Base-by-base conservation (phyloP, 768 basidiomycete genomes). In the Suillus americanus region DNA sequence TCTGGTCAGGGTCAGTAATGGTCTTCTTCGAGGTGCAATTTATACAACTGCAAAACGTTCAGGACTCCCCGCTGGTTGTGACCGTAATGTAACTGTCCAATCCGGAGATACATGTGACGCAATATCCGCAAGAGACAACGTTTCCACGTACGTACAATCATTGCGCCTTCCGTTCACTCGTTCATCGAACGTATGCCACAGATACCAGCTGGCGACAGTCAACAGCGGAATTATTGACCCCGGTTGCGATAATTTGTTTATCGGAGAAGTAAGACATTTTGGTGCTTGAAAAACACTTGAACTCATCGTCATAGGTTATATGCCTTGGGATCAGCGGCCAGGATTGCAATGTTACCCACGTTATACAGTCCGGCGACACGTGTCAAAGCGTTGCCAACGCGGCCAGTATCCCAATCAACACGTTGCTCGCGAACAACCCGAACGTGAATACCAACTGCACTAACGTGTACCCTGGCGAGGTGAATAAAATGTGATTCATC, bases 341-440 rank as follows among this genome's bases (percentile, higher is more conserved):
- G 59, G 89, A 91, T 69, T 91, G 89, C 73, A 69, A 66, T 13
- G 77, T 78, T n/a, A 81, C 81, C 20, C 78, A 85, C 70, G 78
- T 82, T 48, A 81, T 86, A 43, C 68, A 71, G 25, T 45, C 69
- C 0, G 83, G 83, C n/a, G 83, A 90, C 70, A 80, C 75, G 43
- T 91, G 90, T 75, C 66, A 60, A 1, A 61, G 57, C 28, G 82
- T 91, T 62, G 73, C 81, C 3, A 57, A 64, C 0, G 71, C 63
- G 28, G 80, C 81, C 63, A 78, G 77, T 30, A 83, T 88, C 64
- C 70, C 80, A 55, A 65, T 79, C 67, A 78, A 68, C 45, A 82
- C 81, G n/a, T 77, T 92, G 30, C 72, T 79, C 66, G 70, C 78
- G 37, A 90, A 91, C 79, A 91, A 91, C 78, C 89, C 86, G 3